These are phyloP conservation scores for Candida frijolesensis DNA, from an alignment of 1,139 yeast genomes.

Conservation along the genomic window DNA sequence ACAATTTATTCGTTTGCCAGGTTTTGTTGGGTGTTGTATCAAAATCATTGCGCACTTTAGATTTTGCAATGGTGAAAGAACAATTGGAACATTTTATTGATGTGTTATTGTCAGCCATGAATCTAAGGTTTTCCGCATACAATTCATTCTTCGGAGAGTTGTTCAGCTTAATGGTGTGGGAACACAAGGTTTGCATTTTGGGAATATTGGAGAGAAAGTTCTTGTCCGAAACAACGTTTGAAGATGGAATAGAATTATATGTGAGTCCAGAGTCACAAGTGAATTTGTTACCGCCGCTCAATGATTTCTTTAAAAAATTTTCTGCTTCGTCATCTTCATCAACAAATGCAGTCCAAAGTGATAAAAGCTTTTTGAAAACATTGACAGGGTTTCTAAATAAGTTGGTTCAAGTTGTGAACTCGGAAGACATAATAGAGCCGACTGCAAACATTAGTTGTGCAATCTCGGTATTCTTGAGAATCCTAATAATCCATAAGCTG, in stretches of 20 bases:
- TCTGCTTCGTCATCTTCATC: constrained; percentile 31
- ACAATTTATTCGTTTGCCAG: constrained; percentile 57
- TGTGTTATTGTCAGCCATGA: constrained; percentile 43
- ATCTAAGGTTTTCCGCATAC: constrained; percentile 37
- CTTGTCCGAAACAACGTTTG: constrained; percentile 22
- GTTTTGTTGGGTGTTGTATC: constrained; percentile 33
- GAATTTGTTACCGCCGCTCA: constrained; percentile 29
- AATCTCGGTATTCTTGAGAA: constrained; percentile 51
- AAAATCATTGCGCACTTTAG: neutral
- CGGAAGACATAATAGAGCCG: constrained; percentile 10
- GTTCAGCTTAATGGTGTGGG: constrained; percentile 35
- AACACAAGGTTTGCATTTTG: constrained; percentile 30
- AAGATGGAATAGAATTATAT: constrained; percentile 13
- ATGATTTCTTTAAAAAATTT: constrained; percentile 44
- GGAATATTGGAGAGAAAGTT: constrained; percentile 31
- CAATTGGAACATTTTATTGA: constrained; percentile 33
- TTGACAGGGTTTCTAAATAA: constrained; percentile 22
- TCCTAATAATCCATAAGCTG: constrained; percentile 60
- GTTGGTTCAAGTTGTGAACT: constrained; percentile 20
- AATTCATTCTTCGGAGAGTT: constrained; percentile 48
- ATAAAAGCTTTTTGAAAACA: constrained; percentile 21
- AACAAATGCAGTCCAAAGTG: constrained; percentile 24
- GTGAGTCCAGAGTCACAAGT: constrained; percentile 5
- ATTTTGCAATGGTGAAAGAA: constrained; percentile 2
- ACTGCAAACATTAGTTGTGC: constrained; percentile 20